phyloP scores from a whole-genome alignment of 1,284 basidiomycete species.

The Trametes polyzona region DNA sequence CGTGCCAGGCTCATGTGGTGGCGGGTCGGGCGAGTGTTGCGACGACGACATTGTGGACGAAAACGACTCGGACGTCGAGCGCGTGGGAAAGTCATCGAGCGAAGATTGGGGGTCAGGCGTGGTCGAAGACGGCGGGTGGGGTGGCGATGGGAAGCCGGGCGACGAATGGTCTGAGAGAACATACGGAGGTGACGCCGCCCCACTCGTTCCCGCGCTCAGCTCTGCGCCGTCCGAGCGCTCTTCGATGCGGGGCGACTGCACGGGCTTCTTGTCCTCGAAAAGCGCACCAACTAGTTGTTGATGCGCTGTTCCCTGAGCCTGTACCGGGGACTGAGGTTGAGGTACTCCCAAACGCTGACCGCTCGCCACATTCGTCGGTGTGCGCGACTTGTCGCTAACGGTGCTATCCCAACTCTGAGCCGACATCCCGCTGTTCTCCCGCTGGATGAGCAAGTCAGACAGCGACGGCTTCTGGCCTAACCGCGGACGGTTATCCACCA shows the following conservation, averaged over 20 bases:
- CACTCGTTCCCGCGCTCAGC: conserved; percentile 23
- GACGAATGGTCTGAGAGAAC: conserved; percentile 26
- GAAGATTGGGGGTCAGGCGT: conserved; percentile 77
- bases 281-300: conserved; percentile 8
- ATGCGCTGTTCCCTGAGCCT: not conserved
- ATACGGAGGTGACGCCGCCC: conserved; percentile 26
- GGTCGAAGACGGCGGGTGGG: conserved; percentile 60
- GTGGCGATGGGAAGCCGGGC: conserved; percentile 52
- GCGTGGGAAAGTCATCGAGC: conserved; percentile 59
- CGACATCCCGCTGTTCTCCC: conserved; percentile 56
- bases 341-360: conserved; percentile 38
- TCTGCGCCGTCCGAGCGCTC: conserved; percentile 18
- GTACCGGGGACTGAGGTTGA: conserved; percentile 4
- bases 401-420: conserved; percentile 67
- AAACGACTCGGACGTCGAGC: conserved; percentile 51
- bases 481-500: conserved; percentile 33
- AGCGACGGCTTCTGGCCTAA: conserved; percentile 61
- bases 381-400: conserved; percentile 46
- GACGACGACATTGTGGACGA: conserved; percentile 50
- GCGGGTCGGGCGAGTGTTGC: conserved; percentile 42
- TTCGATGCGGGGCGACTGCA: conserved; percentile 22
- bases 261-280: conserved; percentile 10
- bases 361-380: conserved; percentile 49
- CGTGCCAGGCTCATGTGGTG: conserved; percentile 35
- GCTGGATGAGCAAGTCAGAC: conserved; percentile 59